These are phyloP conservation scores for Phaeosphaeriaceae sp. DNA, from an alignment of 2,329 filamentous ascomycete genomes.

Conservation along the genomic window DNA sequence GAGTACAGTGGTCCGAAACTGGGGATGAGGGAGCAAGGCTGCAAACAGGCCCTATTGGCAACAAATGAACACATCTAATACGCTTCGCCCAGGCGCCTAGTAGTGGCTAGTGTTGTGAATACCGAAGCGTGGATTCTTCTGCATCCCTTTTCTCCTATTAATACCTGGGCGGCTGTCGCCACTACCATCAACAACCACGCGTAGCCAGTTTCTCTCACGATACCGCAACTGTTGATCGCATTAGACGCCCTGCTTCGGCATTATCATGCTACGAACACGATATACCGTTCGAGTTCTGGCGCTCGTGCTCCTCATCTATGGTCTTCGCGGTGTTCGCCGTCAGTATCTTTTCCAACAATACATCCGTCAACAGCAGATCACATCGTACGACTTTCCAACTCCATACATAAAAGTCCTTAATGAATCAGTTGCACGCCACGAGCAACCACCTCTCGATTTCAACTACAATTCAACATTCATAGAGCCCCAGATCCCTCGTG, in stretches of 20 bases:
- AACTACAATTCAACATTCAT: conserved; percentile 14
- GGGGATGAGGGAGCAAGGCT: too few species aligned
- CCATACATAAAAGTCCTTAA: conserved; percentile 17
- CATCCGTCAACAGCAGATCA: conserved; percentile 7
- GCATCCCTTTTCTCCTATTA: too few species aligned
- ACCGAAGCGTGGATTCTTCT: too few species aligned
- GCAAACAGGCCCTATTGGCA: too few species aligned
- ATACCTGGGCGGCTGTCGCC: too few species aligned
- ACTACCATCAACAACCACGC: too few species aligned
- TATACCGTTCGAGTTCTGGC: conserved; percentile 1
- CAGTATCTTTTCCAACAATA: conserved; percentile 15
- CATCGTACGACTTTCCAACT: conserved; percentile 15
- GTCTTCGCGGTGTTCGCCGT: conserved; percentile 4
- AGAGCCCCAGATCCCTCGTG: conserved; percentile 12
- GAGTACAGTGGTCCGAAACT: too few species aligned
- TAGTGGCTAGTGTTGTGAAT: too few species aligned
- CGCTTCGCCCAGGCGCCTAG: too few species aligned
- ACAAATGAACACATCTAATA: too few species aligned
- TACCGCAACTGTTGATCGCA: too few species aligned
- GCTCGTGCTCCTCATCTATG: conserved; percentile 7
- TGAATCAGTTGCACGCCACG: conserved; percentile 4
- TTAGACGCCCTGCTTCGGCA: background rate
- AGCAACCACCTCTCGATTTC: conserved; percentile 15
- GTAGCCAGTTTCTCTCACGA: too few species aligned
- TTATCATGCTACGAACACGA: conserved; percentile 1